Evolutionary conservation across 192 early-diverging fungal species (phyloP).

Genomic region (Funneliformis mosseae): DNA sequence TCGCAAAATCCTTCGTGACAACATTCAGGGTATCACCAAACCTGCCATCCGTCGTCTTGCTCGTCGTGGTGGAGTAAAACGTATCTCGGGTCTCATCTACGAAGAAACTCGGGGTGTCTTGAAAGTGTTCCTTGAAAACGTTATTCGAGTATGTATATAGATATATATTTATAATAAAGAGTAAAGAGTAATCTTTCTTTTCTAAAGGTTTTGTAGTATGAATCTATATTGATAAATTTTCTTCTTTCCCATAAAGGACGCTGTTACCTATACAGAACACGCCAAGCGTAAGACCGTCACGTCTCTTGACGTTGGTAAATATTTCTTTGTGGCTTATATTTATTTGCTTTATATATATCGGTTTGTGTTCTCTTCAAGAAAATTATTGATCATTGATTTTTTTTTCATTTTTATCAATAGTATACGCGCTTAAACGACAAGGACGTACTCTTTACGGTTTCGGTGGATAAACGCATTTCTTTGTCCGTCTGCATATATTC

Average conservation of each 20-base stretch:
- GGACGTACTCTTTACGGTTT: conserved; percentile 90
- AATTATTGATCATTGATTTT: not conserved
- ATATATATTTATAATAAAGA: not conserved
- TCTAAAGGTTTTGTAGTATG: not conserved
- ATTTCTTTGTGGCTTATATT: too few relatives aligned
- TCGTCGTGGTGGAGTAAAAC: conserved; percentile 99
- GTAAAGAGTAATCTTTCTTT: not conserved
- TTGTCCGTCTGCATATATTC: too few relatives aligned
- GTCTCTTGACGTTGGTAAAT: conserved; percentile 84
- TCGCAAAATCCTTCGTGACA: conserved; percentile 92
- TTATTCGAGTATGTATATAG: conserved; percentile 69
- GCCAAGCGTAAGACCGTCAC: conserved; percentile 99
- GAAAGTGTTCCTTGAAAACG: conserved; percentile 98
- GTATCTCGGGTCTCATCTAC: conserved; percentile 98
- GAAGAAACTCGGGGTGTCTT: conserved; percentile 98
- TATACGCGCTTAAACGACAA: conserved; percentile 98
- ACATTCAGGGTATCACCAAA: conserved; percentile 51
- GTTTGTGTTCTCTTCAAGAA: not conserved
- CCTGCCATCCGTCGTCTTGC: conserved; percentile 91
- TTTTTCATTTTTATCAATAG: conserved; percentile 36
- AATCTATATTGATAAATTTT: conserved; percentile 4
- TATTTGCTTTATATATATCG: not conserved
- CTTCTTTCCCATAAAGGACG: conserved; percentile 29
- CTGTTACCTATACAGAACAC: conserved; percentile 97
- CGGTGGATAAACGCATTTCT: conserved; percentile 48